These are phyloP conservation scores for Luzula sylvatica DNA, from an alignment of 176 grass and related monocot species.

Conservation along the genomic window DNA sequence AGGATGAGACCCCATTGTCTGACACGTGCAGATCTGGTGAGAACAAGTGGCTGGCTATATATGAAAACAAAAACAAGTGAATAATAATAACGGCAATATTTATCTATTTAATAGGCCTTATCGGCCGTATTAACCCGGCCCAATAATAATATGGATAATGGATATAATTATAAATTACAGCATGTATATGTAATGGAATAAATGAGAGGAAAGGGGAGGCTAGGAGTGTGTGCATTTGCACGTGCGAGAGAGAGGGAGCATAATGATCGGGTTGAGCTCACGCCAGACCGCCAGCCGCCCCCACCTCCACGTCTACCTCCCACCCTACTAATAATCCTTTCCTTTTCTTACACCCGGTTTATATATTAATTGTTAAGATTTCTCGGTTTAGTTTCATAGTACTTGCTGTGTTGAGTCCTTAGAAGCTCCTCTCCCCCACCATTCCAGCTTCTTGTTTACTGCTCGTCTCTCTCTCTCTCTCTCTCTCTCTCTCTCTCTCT, in stretches of 20 bases:
- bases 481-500: too few species aligned
- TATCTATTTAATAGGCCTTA: too few species aligned
- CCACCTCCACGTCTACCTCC: neutral
- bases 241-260: neutral
- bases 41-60: neutral
- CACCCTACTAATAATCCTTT: neutral
- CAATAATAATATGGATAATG: too few species aligned
- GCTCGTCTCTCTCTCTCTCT: too few species aligned
- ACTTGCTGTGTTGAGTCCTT: too few species aligned
- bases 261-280: constrained; percentile 19
- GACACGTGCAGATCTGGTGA: neutral
- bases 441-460: too few species aligned
- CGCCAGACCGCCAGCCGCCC: constrained; percentile 16
- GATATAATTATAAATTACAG: too few species aligned
- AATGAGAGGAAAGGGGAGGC: neutral
- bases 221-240: neutral
- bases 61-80: neutral
- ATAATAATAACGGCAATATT: neutral
- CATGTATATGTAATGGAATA: neutral
- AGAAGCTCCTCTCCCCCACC: too few species aligned
- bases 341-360: constrained; percentile 3
- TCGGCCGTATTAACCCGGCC: neutral
- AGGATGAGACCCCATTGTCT: neutral
- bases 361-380: neutral
- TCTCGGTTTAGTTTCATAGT: too few species aligned